Base-by-base conservation (phyloP, 139 green algal genomes). In the Choricystis sp. region DNA sequence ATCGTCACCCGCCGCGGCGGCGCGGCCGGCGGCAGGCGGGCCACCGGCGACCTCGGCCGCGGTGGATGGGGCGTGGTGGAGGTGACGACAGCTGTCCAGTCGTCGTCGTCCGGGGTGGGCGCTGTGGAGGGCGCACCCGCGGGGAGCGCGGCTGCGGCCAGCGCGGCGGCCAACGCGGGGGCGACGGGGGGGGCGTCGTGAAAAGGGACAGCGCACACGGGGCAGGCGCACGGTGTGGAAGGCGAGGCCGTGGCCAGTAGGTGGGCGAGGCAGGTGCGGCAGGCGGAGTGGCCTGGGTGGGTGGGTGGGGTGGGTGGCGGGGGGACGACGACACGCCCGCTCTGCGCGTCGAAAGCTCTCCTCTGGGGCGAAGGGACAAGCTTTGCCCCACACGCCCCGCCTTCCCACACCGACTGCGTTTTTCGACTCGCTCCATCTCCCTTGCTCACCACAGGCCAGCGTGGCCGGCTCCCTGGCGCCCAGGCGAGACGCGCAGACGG, bases 31-130 rank as follows among this genome's bases (percentile, higher is more conserved):
- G 60, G 26, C 2, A 31, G n/a, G 24, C 31, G 1, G 9, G 20
- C 21, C 23, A 19, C 60, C 4, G 23, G 30, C 31, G 30, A 31
- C 21, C 1, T n/a, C 58, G 24, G 19, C 26, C 24, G 16, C 28
- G 19, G 23, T 26, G 27, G 9, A 27, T 21, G 22, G 52, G 22
- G 23, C 67, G 40, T 9, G 69, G 29, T 9, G 74, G 66, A 1
- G 81, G 77, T n/a, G 89, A 80, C 1, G 75, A 73, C 70, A 86
- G 74, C 84, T 82, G 88, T 19, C 78, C 83, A 22, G 81, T 78
- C 3, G 59, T 66, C 60, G 19, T 86, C 80, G 52, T 83, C 69
- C 0, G 67, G 77, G 25, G 70, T 71, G 21, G 86, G 56, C n/a
- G 74, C 76, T 26, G 69, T 71, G 4, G 81, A 80, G 19, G 85